Base-by-base conservation (phyloP, 306 rosid genomes). In the Malus asiatica region DNA sequence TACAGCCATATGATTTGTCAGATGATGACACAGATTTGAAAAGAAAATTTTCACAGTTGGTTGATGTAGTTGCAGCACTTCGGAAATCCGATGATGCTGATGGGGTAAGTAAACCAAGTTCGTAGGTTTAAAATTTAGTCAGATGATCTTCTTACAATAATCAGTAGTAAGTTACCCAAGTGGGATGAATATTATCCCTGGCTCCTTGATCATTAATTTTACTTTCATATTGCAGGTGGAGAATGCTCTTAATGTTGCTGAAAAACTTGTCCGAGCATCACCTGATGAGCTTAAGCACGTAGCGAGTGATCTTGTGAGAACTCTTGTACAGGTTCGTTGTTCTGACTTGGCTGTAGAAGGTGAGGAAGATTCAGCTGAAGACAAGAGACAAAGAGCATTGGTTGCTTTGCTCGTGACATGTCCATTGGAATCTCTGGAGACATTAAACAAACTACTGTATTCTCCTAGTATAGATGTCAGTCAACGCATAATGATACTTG, bases 11-110 rank as follows among this genome's bases (percentile, higher is more conserved):
- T 85, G 97, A 92, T 87, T 84, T 95, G 77, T 63, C 87, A 25
- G 98, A 95, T 75, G 97, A 95, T 76, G 97, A 92, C 73, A 72
- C 97, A 10, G 98, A 92, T 90, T 83, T 95, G 85, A 95, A 89
- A 72, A 92, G 74, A 76, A 88, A 84, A 5, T 30, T 95, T 61
- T 85, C 97, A 22, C 98, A 95, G 83, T 79, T 95, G 86, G 79
- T 86, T 78, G 98, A 95, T 85, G 88, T 95, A 48, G 90, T 86
- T 83, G 93, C 84, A 4, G 96, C 96, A 58, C 95, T 95, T 72
- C 89, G 92, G 81, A 95, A 95, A 89, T 67, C 96, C 16, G 97
- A 90, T 72, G 93, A 95, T 87, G 92, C 85, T 72, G 97, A 92
- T 45, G 98, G 93, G 93, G 98, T 95, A 83, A 84, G 97, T 86